phyloP scores from a whole-genome alignment of 1,284 basidiomycete genomes.

The Cryptococcus sp. region DNA sequence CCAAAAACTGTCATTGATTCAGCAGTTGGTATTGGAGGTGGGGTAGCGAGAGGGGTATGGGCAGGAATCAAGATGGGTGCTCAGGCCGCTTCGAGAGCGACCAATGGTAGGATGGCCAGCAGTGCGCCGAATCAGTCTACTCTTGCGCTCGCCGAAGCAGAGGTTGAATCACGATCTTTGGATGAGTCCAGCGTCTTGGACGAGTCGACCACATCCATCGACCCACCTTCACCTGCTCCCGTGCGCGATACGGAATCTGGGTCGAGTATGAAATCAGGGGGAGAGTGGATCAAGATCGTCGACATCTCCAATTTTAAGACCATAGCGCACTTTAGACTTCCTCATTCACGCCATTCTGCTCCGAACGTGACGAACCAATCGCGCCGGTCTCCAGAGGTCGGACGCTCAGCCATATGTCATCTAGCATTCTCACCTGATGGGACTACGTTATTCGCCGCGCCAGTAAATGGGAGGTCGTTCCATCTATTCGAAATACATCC shows the following conservation, averaged over 20 bases:
- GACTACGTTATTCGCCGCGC: conserved; percentile 56
- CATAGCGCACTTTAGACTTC: conserved; percentile 42
- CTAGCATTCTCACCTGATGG: conserved; percentile 62
- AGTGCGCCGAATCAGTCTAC: conserved; percentile 31
- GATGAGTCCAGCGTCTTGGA: conserved; percentile 18
- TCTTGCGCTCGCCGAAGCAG: conserved; percentile 2
- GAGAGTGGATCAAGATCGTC: conserved; percentile 40
- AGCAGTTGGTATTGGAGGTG: conserved; percentile 40
- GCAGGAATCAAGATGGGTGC: conserved; percentile 43
- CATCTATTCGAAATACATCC: conserved; percentile 55
- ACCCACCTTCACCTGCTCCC: not conserved
- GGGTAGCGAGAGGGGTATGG: conserved; percentile 43
- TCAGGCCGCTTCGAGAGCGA: conserved; percentile 23
- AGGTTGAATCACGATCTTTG: conserved; percentile 12
- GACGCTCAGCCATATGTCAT: conserved; percentile 49
- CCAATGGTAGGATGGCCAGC: conserved; percentile 22
- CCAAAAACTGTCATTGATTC: conserved; percentile 26
- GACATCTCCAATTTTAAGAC: conserved; percentile 24
- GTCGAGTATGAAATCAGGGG: conserved; percentile 3
- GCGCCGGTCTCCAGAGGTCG: not conserved
- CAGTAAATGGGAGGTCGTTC: conserved; percentile 59
- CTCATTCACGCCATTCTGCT: conserved; percentile 7
- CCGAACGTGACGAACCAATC: conserved; percentile 1
- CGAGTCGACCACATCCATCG: conserved; percentile 4
- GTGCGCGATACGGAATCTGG: not conserved